Percentiles rank a stretch among this genome's conserved stretches.
Evolutionary conservation across 352 stramenopile genomes (phyloP).

Genomic region (Phytophthora niederhauseri): DNA sequence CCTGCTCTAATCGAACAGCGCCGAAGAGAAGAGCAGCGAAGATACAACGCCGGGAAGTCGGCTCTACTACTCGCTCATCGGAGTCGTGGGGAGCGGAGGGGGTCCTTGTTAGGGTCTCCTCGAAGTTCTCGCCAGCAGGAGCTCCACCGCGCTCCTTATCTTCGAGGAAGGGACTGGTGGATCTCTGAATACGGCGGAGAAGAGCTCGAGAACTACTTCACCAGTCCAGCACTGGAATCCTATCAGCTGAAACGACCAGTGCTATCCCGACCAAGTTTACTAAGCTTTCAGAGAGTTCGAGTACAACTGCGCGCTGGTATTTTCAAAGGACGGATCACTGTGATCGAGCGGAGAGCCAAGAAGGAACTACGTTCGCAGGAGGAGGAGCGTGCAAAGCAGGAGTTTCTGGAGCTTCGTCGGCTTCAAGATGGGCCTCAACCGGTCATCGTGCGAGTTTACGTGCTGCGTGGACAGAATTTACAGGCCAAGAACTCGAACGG

Average conservation of each 20-base stretch:
- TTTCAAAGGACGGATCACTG: conserved; percentile 81
- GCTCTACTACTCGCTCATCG: conserved; percentile 41
- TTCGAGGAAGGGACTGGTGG: conserved; percentile 77
- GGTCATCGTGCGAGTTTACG: conserved; percentile 76
- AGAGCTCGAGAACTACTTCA: conserved; percentile 82
- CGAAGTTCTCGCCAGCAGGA: conserved; percentile 21
- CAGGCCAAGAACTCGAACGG: conserved; percentile 84
- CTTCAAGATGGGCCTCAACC: conserved; percentile 51
- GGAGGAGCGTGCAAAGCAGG: conserved; percentile 26
- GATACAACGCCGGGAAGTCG: conserved; percentile 54
- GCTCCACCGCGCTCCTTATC: conserved; percentile 47
- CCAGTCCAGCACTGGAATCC: conserved; percentile 72
- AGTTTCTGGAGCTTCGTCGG: conserved; percentile 28
- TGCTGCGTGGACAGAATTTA: conserved; percentile 71
- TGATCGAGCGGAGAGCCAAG: conserved; percentile 45
- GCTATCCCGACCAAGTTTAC: conserved; percentile 57
- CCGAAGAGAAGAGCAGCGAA: conserved; percentile 50
- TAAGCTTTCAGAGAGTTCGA: conserved; percentile 56
- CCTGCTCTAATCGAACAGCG: conserved; percentile 60
- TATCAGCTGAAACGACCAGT: conserved; percentile 74
- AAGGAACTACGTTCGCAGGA: conserved; percentile 23
- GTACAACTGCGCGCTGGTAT: conserved; percentile 70
- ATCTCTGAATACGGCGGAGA: conserved; percentile 67
- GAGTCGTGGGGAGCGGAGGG: neutral
- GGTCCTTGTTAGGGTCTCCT: conserved; percentile 11